A percentile compares a stretch with the other conserved stretches of the same genome.
Conservation (phyloP, 805 yeast species). For the Hanseniaspora vineae region DNA sequence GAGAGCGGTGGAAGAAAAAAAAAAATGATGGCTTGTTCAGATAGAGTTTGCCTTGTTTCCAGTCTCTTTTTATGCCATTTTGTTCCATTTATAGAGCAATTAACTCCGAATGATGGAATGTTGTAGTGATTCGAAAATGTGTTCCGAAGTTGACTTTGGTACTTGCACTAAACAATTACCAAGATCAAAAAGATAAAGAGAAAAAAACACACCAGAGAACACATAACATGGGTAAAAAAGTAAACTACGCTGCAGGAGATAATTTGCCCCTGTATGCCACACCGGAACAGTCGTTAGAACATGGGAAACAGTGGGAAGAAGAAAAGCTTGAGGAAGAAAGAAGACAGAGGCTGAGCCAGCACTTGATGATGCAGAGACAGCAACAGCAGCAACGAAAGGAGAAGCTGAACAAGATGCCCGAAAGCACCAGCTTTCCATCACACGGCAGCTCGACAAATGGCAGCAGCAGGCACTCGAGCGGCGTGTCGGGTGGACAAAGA, state of each 20-base stretch:
- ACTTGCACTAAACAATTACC: background rate
- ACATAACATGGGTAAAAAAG: constrained; percentile 18
- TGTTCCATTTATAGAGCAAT: background rate
- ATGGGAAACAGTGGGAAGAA: constrained; percentile 10
- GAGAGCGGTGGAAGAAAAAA: too few species aligned
- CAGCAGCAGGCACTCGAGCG: too few species aligned
- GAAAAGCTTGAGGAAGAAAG: background rate
- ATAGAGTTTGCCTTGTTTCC: too few species aligned
- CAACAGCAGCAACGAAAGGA: constrained; percentile 1
- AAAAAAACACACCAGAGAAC: background rate
- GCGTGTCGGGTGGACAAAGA: too few species aligned
- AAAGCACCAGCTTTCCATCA: background rate
- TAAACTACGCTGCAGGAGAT: constrained; percentile 24
- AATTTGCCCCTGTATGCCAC: constrained; percentile 23
- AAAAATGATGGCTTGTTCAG: too few species aligned
- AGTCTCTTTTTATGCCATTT: too few species aligned
- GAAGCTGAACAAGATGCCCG: constrained; percentile 2
- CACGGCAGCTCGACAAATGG: too few species aligned
- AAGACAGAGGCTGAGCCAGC: background rate
- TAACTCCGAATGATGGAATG: background rate
- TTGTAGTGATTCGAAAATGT: too few species aligned
- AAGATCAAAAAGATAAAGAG: background rate
- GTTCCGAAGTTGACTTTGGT: too few species aligned
- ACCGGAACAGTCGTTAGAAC: constrained; percentile 24
- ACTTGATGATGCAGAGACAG: background rate